These are phyloP conservation scores for Neurospora sp. DNA, from an alignment of 495 filamentous ascomycete genomes.

Conservation along the genomic window DNA sequence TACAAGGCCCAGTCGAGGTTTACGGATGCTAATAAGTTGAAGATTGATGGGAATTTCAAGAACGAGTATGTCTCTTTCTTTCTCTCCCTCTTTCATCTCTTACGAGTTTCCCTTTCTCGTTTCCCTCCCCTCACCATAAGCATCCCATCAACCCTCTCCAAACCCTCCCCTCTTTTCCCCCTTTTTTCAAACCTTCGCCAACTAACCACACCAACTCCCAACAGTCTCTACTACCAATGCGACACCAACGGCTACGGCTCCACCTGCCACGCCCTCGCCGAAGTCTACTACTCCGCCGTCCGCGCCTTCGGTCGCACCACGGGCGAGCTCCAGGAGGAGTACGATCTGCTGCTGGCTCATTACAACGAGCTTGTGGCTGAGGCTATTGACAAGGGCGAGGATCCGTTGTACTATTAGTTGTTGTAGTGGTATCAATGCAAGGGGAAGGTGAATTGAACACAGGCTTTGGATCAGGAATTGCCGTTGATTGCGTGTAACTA, in stretches of 20 bases:
- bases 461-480: background rate
- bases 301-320: conserved; percentile 22
- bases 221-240: conserved; percentile 26
- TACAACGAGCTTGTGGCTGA: conserved; percentile 22
- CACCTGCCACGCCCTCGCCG: conserved; percentile 26
- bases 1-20: conserved; percentile 32
- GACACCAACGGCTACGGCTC: background rate
- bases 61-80: conserved; percentile 17
- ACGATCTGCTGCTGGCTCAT: conserved; percentile 23
- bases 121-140: conserved; percentile 9
- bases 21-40: conserved; percentile 18
- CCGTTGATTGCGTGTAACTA: background rate
- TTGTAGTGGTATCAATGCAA: background rate
- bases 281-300: conserved; percentile 38
- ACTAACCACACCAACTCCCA: conserved; percentile 5
- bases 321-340: conserved; percentile 20
- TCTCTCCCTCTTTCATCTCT: background rate
- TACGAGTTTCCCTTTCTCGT: background rate
- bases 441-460: background rate
- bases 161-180: background rate
- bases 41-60: conserved; percentile 36
- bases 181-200: too few species aligned
- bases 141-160: too few species aligned
- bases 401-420: background rate
- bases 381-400: conserved; percentile 17